Conservation (phyloP, 2,329 filamentous ascomycete genomes). For the Penicillium hesseltinei region DNA sequence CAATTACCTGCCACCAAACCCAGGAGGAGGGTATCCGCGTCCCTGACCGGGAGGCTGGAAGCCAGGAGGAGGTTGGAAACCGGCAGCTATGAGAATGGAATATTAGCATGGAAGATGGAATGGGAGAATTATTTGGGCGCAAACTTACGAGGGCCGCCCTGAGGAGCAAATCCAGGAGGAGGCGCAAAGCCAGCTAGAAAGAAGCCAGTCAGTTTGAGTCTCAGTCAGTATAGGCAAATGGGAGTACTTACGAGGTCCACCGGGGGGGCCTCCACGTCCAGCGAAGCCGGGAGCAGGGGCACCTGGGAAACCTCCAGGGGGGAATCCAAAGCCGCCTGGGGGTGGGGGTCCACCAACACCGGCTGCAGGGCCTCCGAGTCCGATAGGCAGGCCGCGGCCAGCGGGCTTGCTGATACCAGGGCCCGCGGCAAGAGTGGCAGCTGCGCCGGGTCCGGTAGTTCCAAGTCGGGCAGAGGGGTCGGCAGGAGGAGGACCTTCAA, state of each 20-base stretch:
- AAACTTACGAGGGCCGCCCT: conserved; percentile 47
- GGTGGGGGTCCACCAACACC: conserved; percentile 79
- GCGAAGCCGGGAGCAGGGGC: conserved; percentile 51
- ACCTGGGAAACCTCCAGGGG: conserved; percentile 55
- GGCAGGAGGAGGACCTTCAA: conserved; percentile 91
- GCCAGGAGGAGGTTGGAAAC: conserved; percentile 63
- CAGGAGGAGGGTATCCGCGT: conserved; percentile 53
- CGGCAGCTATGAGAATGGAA: conserved; percentile 44
- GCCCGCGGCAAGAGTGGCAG: conserved; percentile 73
- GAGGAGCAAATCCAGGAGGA: conserved; percentile 48
- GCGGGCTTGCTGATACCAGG: conserved; percentile 89
- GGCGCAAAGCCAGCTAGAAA: conserved; percentile 47
- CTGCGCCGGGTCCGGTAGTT: conserved; percentile 64
- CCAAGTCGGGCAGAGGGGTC: conserved; percentile 89
- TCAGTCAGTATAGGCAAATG: background rate
- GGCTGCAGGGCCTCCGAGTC: conserved; percentile 82
- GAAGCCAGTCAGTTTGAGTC: conserved; percentile 19
- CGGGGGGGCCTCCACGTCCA: conserved; percentile 51
- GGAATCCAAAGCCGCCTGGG: conserved; percentile 55
- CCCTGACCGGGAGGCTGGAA: conserved; percentile 67
- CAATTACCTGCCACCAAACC: conserved; percentile 47
- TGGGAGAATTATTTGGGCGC: conserved; percentile 11
- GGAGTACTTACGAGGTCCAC: conserved; percentile 52
- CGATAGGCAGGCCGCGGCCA: conserved; percentile 78
- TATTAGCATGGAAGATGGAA: conserved; percentile 34